phyloP scores from a whole-genome alignment of 164 flowering plant species.

The Tetrastigma voinierianum region DNA sequence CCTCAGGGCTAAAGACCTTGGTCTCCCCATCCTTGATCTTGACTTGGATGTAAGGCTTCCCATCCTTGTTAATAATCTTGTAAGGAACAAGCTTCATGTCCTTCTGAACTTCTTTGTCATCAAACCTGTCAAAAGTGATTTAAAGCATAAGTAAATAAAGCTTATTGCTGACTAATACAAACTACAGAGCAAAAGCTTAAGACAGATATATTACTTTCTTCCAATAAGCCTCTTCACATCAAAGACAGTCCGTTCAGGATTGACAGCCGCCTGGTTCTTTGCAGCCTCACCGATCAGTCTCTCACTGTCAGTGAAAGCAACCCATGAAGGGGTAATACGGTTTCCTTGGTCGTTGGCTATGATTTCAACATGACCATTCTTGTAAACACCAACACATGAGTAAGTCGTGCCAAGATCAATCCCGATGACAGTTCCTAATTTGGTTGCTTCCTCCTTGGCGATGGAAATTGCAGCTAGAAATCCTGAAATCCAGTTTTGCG shows the following conservation, averaged over 20 bases:
- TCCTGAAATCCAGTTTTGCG: constrained; percentile 29
- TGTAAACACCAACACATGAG: constrained; percentile 91
- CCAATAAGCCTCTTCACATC: constrained; percentile 87
- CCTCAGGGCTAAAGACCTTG: constrained; percentile 91
- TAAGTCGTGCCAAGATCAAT: constrained; percentile 87
- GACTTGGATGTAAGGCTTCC: constrained; percentile 87
- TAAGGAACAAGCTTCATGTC: constrained; percentile 88
- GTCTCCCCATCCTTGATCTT: constrained; percentile 76
- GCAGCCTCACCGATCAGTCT: constrained; percentile 91
- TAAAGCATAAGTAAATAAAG: neutral
- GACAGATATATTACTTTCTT: constrained; percentile 50
- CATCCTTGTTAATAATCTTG: constrained; percentile 84
- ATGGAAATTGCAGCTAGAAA: constrained; percentile 45
- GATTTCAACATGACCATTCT: constrained; percentile 81
- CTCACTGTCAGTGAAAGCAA: constrained; percentile 74
- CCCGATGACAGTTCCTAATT: constrained; percentile 84
- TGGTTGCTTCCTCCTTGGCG: constrained; percentile 71
- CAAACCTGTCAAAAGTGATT: constrained; percentile 53
- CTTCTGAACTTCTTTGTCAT: constrained; percentile 84
- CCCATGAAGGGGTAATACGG: constrained; percentile 92
- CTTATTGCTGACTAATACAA: neutral
- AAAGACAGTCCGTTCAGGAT: constrained; percentile 70
- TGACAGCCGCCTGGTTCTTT: constrained; percentile 82
- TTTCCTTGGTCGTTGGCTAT: constrained; percentile 95
- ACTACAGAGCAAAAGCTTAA: neutral